phyloP scores from a whole-genome alignment of 2,329 filamentous ascomycete species.

The Verticillium klebahnii region DNA sequence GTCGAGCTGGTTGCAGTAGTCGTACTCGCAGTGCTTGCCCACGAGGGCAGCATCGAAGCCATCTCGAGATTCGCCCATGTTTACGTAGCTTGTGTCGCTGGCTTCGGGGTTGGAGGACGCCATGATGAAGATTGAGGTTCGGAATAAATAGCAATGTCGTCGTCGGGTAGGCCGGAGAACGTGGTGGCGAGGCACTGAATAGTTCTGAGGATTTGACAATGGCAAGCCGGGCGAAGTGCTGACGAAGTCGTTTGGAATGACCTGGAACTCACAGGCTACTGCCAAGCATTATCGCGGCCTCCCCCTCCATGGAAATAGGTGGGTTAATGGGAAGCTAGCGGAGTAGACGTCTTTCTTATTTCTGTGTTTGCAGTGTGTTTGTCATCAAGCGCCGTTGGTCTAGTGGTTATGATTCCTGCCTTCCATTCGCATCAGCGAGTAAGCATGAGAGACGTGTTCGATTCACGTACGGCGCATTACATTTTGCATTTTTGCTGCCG shows the following conservation, averaged over 20 bases:
- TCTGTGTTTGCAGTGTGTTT: neutral
- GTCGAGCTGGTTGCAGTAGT: conserved; percentile 91
- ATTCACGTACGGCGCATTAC: neutral
- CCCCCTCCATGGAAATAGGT: neutral
- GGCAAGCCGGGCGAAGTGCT: neutral
- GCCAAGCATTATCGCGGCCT: neutral
- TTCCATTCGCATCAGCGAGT: neutral
- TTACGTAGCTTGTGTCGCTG: conserved; percentile 55
- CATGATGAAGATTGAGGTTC: conserved; percentile 32
- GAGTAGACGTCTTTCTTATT: accelerated
- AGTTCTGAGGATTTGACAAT: neutral
- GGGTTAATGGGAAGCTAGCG: neutral
- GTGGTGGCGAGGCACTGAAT: neutral
- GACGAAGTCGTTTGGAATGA: neutral
- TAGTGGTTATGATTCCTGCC: neutral
- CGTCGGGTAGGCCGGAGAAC: neutral
- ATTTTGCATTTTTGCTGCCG: neutral
- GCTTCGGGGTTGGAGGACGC: conserved; percentile 40
- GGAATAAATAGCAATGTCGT: neutral
- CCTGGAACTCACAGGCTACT: neutral
- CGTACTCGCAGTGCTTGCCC: conserved; percentile 84
- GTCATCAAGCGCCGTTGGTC: neutral
- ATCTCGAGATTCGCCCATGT: conserved; percentile 55
- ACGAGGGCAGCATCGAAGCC: conserved; percentile 74
- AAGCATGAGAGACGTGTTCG: neutral